A percentile compares a stretch with the other conserved stretches of the same genome.
phyloP scores from a whole-genome alignment of 331 rosid genomes.

The Rhamnella rubrinervis region DNA sequence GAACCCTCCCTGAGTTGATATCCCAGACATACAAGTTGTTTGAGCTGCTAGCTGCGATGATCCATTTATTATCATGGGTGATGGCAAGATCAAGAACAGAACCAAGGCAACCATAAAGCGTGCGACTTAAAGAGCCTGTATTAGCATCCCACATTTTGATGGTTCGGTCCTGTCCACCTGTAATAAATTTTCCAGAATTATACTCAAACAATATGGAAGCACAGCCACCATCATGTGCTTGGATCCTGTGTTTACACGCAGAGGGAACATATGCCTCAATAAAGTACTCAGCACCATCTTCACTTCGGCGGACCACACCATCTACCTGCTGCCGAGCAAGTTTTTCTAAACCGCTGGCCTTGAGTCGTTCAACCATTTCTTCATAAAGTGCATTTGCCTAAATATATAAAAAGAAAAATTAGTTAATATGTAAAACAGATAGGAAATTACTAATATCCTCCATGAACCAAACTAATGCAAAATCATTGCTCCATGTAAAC shows the following conservation, averaged over 20 bases:
- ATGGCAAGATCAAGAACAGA: conserved; percentile 84
- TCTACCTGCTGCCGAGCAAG: conserved; percentile 95
- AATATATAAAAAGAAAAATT: background rate
- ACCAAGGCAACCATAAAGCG: conserved; percentile 85
- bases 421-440: background rate
- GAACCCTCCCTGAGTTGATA: conserved; percentile 73
- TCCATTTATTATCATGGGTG: conserved; percentile 81
- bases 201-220: conserved; percentile 79
- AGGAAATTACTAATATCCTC: background rate
- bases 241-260: conserved; percentile 57
- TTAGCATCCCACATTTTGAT: conserved; percentile 90
- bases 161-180: conserved; percentile 91
- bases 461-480: background rate
- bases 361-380: conserved; percentile 70
- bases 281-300: conserved; percentile 95
- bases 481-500: background rate
- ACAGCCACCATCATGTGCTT: conserved; percentile 95
- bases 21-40: conserved; percentile 92
- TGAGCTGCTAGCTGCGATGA: conserved; percentile 98
- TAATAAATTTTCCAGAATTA: conserved; percentile 73
- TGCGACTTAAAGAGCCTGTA: conserved; percentile 61
- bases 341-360: conserved; percentile 81
- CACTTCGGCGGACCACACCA: conserved; percentile 90
- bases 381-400: conserved; percentile 93
- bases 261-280: conserved; percentile 74